Evolutionary conservation across 129 eudicot species (phyloP).

Genomic region (Helianthus annuus): DNA sequence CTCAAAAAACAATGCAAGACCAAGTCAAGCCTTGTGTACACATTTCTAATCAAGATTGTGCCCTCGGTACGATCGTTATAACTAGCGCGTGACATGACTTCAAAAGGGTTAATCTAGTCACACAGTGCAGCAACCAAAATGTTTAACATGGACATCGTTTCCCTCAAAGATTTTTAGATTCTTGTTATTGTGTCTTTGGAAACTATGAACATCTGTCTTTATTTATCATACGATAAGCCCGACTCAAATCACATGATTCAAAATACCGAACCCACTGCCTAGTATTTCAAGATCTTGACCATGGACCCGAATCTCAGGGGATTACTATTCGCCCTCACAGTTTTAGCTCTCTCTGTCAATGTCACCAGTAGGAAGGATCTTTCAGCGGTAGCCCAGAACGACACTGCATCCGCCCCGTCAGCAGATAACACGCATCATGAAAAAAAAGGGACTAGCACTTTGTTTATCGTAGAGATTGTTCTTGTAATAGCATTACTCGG

Average conservation of each 20-base stretch:
- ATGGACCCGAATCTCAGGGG: slow-evolving; percentile 12
- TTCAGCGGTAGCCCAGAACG: slow-evolving; percentile 9
- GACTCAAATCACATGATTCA: neutral
- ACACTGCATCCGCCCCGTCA: slow-evolving; percentile 22
- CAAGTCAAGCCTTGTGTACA: neutral
- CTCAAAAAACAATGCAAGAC: slow-evolving; percentile 29
- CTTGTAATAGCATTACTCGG: slow-evolving; percentile 36
- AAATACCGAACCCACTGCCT: neutral
- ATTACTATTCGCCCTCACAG: slow-evolving; percentile 24
- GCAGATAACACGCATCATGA: neutral
- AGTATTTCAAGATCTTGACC: slow-evolving; percentile 3
- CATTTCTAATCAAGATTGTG: slow-evolving; percentile 8
- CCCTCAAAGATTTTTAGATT: slow-evolving; percentile 16
- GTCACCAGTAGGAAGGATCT: slow-evolving; percentile 33
- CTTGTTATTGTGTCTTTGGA: slow-evolving; percentile 31
- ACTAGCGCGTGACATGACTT: slow-evolving; percentile 8
- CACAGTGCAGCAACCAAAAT: neutral
- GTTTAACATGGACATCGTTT: slow-evolving; percentile 15
- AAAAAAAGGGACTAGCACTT: neutral
- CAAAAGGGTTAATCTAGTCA: slow-evolving; percentile 21
- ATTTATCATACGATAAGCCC: slow-evolving; percentile 6
- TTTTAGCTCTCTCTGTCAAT: slow-evolving; percentile 24
- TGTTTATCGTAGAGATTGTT: slow-evolving; percentile 28
- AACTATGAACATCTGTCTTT: slow-evolving; percentile 33
- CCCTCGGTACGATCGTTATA: neutral